Conservation (phyloP, 176 grass and related monocot genomes). For the Calamus simplicifolius region DNA sequence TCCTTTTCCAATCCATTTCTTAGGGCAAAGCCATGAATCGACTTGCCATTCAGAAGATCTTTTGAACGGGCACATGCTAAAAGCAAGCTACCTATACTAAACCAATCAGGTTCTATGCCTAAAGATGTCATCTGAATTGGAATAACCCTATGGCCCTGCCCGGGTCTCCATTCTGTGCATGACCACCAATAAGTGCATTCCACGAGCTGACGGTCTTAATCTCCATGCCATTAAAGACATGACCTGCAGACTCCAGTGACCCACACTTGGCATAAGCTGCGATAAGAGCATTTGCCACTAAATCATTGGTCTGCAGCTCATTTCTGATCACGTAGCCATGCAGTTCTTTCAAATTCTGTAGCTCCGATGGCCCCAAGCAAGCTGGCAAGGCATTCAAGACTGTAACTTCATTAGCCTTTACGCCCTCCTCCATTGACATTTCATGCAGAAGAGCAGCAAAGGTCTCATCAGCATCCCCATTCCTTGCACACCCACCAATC, state of each 20-base stretch:
- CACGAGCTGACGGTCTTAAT: conserved; percentile 43
- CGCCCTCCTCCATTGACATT: conserved; percentile 24
- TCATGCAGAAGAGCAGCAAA: conserved; percentile 32
- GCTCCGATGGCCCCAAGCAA: conserved; percentile 21
- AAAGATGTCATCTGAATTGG: conserved; percentile 27
- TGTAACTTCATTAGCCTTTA: conserved; percentile 40
- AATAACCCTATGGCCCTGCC: conserved; percentile 28
- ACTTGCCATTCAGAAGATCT: conserved; percentile 30
- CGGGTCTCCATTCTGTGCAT: conserved; percentile 38
- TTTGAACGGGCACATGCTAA: conserved; percentile 35
- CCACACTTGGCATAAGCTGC: conserved; percentile 47
- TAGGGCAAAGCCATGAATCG: conserved; percentile 45
- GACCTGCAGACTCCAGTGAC: conserved; percentile 17
- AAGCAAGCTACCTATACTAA: conserved; percentile 49
- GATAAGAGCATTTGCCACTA: conserved; percentile 44
- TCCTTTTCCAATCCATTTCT: conserved; percentile 58
- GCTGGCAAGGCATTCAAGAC: conserved; percentile 39
- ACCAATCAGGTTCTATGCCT: conserved; percentile 39
- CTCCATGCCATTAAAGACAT: conserved; percentile 22
- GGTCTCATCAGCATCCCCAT: conserved; percentile 16
- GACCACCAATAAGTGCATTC: conserved; percentile 40
- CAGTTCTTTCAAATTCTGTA: conserved; percentile 37
- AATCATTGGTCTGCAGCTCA: conserved; percentile 32
- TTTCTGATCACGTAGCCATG: conserved; percentile 42
- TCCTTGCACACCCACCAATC: conserved; percentile 36